Percentiles rank a stretch among this genome's conserved stretches.
phyloP scores from a whole-genome alignment of 257 asterid species.

The Capsicum rhomboideum region DNA sequence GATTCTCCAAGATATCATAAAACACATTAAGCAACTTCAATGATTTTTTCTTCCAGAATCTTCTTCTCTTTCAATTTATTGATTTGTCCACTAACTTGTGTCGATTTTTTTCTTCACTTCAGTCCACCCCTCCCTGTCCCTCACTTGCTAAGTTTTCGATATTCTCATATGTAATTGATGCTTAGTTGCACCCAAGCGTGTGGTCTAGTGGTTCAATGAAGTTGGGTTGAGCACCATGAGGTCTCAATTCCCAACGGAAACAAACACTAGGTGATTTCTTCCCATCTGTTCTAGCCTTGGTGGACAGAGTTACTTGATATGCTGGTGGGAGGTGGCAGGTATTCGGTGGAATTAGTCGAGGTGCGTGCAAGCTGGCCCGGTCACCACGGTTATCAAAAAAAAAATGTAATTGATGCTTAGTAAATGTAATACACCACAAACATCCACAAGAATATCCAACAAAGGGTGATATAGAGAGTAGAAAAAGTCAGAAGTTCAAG shows the following conservation, averaged over 20 bases:
- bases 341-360: too few relatives aligned
- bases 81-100: background rate
- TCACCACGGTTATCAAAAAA: too few relatives aligned
- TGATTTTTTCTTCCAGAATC: background rate
- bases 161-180: background rate
- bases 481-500: background rate
- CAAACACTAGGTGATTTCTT: too few relatives aligned
- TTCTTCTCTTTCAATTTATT: background rate
- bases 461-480: background rate
- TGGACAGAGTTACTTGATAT: too few relatives aligned
- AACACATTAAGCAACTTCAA: background rate
- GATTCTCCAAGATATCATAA: background rate
- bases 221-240: too few relatives aligned
- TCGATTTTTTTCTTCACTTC: background rate
- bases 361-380: too few relatives aligned
- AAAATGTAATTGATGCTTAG: background rate
- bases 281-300: too few relatives aligned
- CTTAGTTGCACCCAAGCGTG: too few relatives aligned
- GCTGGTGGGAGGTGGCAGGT: too few relatives aligned
- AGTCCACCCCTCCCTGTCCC: background rate
- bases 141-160: background rate
- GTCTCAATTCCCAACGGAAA: too few relatives aligned
- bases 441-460: background rate
- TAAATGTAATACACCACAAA: background rate
- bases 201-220: too few relatives aligned